Base-by-base conservation (phyloP, 1,139 yeast genomes). In the Yamadazyma sp. region DNA sequence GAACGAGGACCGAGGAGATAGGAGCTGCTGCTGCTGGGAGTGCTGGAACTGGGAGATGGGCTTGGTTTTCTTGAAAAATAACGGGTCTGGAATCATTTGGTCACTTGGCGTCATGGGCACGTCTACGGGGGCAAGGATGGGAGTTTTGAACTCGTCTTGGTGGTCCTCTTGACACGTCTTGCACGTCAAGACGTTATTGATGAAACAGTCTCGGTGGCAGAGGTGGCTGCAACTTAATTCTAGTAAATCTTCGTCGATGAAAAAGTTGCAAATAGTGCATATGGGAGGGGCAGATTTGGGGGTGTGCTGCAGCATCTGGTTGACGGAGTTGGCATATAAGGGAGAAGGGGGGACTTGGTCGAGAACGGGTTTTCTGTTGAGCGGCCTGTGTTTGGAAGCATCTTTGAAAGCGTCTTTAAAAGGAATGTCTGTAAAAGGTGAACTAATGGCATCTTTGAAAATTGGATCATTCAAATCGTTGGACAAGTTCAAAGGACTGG, bases 231-330 rank as follows among this genome's bases (percentile, higher is more conserved):
- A 64, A 4, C 54, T 48, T 29, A 64, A 48, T 33, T 52, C 56
- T 15, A 62, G 39, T n/a, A 56, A 42, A 12, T 47, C 49, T 31
- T 61, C 65, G 7, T 62, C 64, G 2, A 64, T 45, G 3, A 42
- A 45, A 18, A 59, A 65, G n/a, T 55, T 48, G 39, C 70, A 64
- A 29, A 62, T 56, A 8, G 65, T 56, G 46, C 70, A 64, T 31
- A 38, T 41, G 7, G 40, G 38, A 16, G 32, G 29, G 6, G 12
- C 13, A 6, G 24, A 13, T 33, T 27, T 33, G 18, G 41, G 35
- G 21, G 24, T 29, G 4, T 20, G 24, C 15, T 33, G 29, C 31
- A 28, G 33, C 23, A 31, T 23, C 20, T 18, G 33, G 20, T 20
- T 20, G 20, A 18, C 20, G 12, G 26, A 34, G 25, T 30, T 35